Base-by-base conservation (phyloP, 78 protist genomes). In the Andalucia godoyi region DNA sequence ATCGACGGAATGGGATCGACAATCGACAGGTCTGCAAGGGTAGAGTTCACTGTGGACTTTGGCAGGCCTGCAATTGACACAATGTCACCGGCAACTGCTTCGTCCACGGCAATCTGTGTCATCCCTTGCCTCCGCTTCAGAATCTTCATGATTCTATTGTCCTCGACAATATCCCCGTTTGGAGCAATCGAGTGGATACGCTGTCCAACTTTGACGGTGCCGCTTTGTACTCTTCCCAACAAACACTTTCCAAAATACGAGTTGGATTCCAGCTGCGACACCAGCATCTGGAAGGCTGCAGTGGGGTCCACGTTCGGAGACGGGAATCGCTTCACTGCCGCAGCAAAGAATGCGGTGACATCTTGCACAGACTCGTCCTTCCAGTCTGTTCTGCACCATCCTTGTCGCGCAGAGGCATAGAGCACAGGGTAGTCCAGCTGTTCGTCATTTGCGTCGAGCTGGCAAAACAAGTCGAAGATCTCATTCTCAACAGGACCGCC, bases 51-150 rank as follows among this genome's bases (percentile, higher is more conserved):
- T 29, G 62, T 52, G 43, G 77, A 66, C 17, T 29, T 66, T 4
- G 47, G 1, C 53, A 81, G 58, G 43, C 92, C 90, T 5, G 86
- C 74, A 18, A 88, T 17, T 54, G 85, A 69, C 7, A 89, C 72
- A 49, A 91, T 88, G 39, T 91, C 92, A 32, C 96, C 96, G 25
- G 89, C 86, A 23, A 23, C 37, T 49, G 88, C 96, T 2, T 52
- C 55, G 9, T 63, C 72, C 17, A 81, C 47, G n/a, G 57, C 47
- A 1, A 72, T 30, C 33, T 50, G 29, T 29, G 78, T 65, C 25
- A 46, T 72, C 41, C 76, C 50, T 3, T 86, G 89, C 29, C 72
- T 55, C 30, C 88, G 53, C n/a, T 53, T 60, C 47, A 84, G 50
- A 29, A 87, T 63, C 53, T 79, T 70, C 17, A 79, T 72, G 34